Evolutionary conservation across 1,139 yeast species (phyloP).

Genomic region (Geotrichum klebahnii): DNA sequence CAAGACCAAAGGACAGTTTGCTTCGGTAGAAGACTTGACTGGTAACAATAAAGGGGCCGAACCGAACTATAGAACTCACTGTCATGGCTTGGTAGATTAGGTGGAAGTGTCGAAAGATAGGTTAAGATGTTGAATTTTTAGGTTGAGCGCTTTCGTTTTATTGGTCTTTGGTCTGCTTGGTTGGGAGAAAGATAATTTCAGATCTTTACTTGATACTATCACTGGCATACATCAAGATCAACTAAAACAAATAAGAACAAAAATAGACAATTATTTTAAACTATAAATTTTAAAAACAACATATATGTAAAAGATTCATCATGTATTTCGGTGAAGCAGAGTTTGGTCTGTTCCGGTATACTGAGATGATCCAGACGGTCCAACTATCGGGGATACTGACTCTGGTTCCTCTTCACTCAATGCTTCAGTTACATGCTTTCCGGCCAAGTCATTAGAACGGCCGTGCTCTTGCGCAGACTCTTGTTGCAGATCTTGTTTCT

Average conservation of each 20-base stretch:
- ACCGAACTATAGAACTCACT: constrained; percentile 20
- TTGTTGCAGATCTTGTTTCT: neutral
- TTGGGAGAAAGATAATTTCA: too few relatives aligned
- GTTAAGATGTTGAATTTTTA: neutral
- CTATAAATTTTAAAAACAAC: neutral
- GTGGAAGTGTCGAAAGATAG: neutral
- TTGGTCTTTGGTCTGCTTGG: too few relatives aligned
- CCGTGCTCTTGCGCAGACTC: neutral
- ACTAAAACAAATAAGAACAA: too few relatives aligned
- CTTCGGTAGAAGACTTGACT: constrained; percentile 48
- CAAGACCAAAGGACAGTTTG: constrained; percentile 62
- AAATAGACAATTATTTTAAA: too few relatives aligned
- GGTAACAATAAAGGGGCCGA: constrained; percentile 47
- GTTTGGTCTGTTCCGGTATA: constrained; percentile 5
- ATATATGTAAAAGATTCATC: constrained; percentile 6
- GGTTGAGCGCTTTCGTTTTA: too few relatives aligned
- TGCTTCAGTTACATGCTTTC: neutral
- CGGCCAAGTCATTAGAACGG: too few relatives aligned
- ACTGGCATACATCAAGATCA: neutral
- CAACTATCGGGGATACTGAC: neutral
- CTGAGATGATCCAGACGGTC: constrained; percentile 14
- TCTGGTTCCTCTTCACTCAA: constrained; percentile 14
- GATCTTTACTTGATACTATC: neutral
- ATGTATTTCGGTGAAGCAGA: constrained; percentile 9
- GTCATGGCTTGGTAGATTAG: neutral